These are phyloP conservation scores for Sphaceloma murrayae DNA, from an alignment of 2,329 filamentous ascomycete genomes.

Conservation along the genomic window DNA sequence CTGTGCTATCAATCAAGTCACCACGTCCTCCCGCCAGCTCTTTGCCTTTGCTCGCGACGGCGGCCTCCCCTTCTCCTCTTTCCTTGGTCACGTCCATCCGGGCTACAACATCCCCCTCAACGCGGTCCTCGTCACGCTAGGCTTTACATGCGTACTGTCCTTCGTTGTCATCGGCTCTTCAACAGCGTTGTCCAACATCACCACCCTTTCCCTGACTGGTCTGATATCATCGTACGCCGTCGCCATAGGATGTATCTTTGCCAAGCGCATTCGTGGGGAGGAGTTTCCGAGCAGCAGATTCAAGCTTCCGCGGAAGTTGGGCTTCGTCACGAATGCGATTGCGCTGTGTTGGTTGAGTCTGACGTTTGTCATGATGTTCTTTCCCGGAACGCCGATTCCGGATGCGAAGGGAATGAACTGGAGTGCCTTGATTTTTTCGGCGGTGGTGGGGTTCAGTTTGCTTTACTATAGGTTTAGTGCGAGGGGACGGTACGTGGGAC, in stretches of 20 bases:
- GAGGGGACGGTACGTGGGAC: slow-evolving; percentile 6
- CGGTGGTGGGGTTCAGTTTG: slow-evolving; percentile 19
- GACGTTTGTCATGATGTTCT: slow-evolving; percentile 19
- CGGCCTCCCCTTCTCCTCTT: slow-evolving; percentile 25
- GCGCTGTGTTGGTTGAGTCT: slow-evolving; percentile 16
- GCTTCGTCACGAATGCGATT: slow-evolving; percentile 14
- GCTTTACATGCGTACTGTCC: slow-evolving; percentile 19
- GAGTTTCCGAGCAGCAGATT: slow-evolving; percentile 18
- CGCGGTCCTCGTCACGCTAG: slow-evolving; percentile 22
- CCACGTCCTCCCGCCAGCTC: slow-evolving; percentile 22
- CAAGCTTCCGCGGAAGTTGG: slow-evolving; percentile 17
- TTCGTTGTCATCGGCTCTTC: slow-evolving; percentile 22
- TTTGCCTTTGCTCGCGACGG: slow-evolving; percentile 26
- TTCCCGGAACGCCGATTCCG: slow-evolving; percentile 18
- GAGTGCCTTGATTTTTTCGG: slow-evolving; percentile 23
- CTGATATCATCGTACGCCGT: slow-evolving; percentile 19
- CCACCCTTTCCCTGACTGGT: slow-evolving; percentile 18
- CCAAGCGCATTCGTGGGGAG: slow-evolving; percentile 17
- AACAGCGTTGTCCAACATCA: slow-evolving; percentile 19
- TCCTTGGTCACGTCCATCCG: slow-evolving; percentile 22
- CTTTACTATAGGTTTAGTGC: slow-evolving; percentile 17
- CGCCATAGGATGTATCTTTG: slow-evolving; percentile 18
- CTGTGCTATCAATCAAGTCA: slow-evolving; percentile 19
- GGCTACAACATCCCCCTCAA: slow-evolving; percentile 28
- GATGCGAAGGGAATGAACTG: slow-evolving; percentile 24